Evolutionary conservation across 805 yeast genomes (phyloP).

Genomic region (Candida alai): DNA sequence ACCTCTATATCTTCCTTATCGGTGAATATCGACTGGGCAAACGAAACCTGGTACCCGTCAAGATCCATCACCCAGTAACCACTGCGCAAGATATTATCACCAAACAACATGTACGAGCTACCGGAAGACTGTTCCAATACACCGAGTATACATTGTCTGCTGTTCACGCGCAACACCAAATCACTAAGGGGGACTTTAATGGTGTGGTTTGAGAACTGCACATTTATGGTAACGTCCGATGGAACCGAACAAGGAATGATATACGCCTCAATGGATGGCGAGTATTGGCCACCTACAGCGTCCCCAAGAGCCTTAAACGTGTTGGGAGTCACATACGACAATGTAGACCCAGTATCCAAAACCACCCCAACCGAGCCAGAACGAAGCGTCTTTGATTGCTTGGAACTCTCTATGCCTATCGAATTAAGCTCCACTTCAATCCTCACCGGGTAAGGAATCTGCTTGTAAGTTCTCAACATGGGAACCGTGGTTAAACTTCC

Average conservation of each 20-base stretch:
- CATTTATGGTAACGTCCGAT: slow-evolving; percentile 20
- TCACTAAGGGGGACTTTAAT: slow-evolving; percentile 47
- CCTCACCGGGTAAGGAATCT: slow-evolving; percentile 32
- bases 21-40: slow-evolving; percentile 38
- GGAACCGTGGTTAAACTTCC: slow-evolving; percentile 33
- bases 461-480: slow-evolving; percentile 15
- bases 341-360: slow-evolving; percentile 36
- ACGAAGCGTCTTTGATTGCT: slow-evolving; percentile 13
- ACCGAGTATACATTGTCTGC: slow-evolving; percentile 24
- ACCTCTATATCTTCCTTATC: slow-evolving; percentile 41
- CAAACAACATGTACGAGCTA: slow-evolving; percentile 37
- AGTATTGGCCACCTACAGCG: slow-evolving; percentile 40
- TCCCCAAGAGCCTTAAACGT: slow-evolving; percentile 33
- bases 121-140: slow-evolving; percentile 17
- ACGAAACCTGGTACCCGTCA: slow-evolving; percentile 51
- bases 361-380: slow-evolving; percentile 21
- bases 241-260: slow-evolving; percentile 37
- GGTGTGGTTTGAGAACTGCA: slow-evolving; percentile 56
- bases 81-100: slow-evolving; percentile 61
- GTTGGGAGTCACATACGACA: slow-evolving; percentile 39
- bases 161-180: slow-evolving; percentile 18
- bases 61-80: slow-evolving; percentile 65
- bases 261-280: slow-evolving; percentile 42
- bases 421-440: slow-evolving; percentile 48
- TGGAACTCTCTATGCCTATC: slow-evolving; percentile 18